Evolutionary conservation across 75 land plant genomes (phyloP).

Genomic region (Azolla pinnata): DNA sequence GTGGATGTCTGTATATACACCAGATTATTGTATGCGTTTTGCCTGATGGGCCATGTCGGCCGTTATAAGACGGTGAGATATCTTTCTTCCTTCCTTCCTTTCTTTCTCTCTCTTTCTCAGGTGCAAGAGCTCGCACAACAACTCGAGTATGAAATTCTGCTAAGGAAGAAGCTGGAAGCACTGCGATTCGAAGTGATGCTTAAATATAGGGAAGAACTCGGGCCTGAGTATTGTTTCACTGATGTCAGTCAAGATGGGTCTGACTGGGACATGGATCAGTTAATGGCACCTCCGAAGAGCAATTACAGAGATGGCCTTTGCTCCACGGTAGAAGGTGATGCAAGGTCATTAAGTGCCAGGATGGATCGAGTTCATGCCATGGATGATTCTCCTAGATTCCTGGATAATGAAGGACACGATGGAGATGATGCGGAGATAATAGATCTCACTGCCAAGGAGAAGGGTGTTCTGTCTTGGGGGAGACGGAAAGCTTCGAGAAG

Average conservation of each 20-base stretch:
- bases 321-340: too few relatives aligned
- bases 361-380: too few relatives aligned
- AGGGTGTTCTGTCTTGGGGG: slow-evolving; percentile 1
- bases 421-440: slow-evolving; percentile 1
- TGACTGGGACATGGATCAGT: too few relatives aligned
- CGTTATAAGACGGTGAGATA: too few relatives aligned
- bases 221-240: slow-evolving; percentile 35
- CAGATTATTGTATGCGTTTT: too few relatives aligned
- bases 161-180: slow-evolving; percentile 62
- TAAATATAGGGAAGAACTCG: slow-evolving; percentile 36
- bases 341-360: too few relatives aligned
- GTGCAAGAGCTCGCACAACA: slow-evolving; percentile 64
- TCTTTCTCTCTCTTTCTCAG: slow-evolving; percentile 21
- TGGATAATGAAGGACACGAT: slow-evolving; percentile 13
- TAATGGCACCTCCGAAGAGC: too few relatives aligned
- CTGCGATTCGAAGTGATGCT: slow-evolving; percentile 53
- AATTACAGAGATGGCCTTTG: too few relatives aligned
- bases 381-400: slow-evolving; percentile 2
- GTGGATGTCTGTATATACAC: too few relatives aligned
- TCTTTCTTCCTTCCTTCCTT: background rate
- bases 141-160: slow-evolving; percentile 42
- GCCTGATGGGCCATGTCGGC: too few relatives aligned
- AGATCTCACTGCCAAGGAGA: slow-evolving; percentile 16
- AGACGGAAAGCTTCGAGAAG: background rate
- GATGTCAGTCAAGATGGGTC: too few relatives aligned